Evolutionary conservation across 2,329 filamentous ascomycete genomes (phyloP), one percentile per base, ranked within the genome.

Genomic region (Penicillium freii): DNA sequence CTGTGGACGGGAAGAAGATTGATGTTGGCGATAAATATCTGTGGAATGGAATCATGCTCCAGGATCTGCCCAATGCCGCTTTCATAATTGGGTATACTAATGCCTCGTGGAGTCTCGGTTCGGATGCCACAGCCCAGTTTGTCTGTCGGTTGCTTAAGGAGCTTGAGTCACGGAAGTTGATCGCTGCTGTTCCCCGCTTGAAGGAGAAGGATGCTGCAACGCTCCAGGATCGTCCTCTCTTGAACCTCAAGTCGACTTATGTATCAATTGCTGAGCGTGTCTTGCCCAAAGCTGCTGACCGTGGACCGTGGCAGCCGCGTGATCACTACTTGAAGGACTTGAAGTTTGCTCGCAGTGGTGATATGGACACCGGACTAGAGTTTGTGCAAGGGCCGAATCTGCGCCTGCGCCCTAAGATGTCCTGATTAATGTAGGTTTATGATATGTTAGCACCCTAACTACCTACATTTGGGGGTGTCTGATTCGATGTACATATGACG

Each of bases 31-130:
- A 70, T 5, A 78, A 78, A 56, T 77, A 67, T 62, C 57, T 78
- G 36, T 79, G 77, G 77, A 74, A 76, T 53, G 75, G 75, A 5
- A 68, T 75, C 36, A 75, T 78, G 74, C 51, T 79, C 27, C 76
- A 79, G 59, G 76, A 79, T 58, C 39, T 79, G 5, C 77, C 77
- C 17, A 79, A 79, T 57, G 65, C 74, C 3, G 66, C 70, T 2
- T 74, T 75, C 36, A 64, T 78, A 15, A 72, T 79, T 48, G 77
- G 77, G 0, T 79, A 78, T 56, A 74, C 75, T 5, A 76, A 78
- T 52, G 75, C 75, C 3, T 75, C 75, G 5, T 79, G 77, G 77
- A 79, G 77, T 0, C 65, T 79, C 5, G 77, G 77, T 8, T 75
- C 76, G 1, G 77, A 79, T 57, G 74, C 76, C 4, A 76, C 76